A percentile compares a stretch with the other conserved stretches of the same genome.
Evolutionary conservation across 495 filamentous ascomycete genomes (phyloP).

Genomic region (Cetradonia linearis): DNA sequence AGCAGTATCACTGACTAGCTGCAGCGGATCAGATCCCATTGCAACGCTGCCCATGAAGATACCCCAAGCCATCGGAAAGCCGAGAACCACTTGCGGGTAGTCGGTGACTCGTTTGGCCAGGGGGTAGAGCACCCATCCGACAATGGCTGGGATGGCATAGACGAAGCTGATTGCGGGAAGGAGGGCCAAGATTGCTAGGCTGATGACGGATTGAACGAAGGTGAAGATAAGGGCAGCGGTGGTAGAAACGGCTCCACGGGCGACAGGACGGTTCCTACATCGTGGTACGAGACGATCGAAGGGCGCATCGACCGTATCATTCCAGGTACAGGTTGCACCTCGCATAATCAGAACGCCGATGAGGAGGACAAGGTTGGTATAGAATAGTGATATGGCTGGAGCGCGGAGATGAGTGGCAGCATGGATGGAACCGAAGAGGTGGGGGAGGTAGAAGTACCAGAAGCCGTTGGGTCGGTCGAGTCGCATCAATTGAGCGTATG

Average conservation of each 20-base stretch:
- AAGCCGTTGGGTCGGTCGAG: constrained; percentile 32
- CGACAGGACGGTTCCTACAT: constrained; percentile 34
- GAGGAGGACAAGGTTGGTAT: neutral
- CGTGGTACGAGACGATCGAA: constrained; percentile 36
- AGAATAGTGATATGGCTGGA: neutral
- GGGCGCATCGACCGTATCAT: constrained; percentile 37
- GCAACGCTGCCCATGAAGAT: constrained; percentile 23
- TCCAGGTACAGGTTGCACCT: constrained; percentile 33
- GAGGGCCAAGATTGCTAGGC: neutral
- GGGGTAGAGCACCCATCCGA: constrained; percentile 25
- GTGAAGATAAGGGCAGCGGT: constrained; percentile 29
- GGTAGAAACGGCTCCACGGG: constrained; percentile 36
- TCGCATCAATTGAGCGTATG: constrained; percentile 37
- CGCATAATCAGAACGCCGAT: constrained; percentile 29
- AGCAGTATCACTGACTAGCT: neutral
- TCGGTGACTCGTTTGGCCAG: constrained; percentile 29
- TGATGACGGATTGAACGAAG: neutral
- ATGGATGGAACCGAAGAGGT: constrained; percentile 27
- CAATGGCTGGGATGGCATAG: constrained; percentile 11
- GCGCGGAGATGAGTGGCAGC: constrained; percentile 24
- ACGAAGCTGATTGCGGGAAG: neutral
- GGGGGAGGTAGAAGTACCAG: constrained; percentile 30
- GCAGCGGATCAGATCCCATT: constrained; percentile 20
- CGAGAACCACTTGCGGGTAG: constrained; percentile 31
- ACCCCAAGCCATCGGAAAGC: constrained; percentile 27